Conservation (phyloP, 805 yeast species). For the Lipomyces orientalis region DNA sequence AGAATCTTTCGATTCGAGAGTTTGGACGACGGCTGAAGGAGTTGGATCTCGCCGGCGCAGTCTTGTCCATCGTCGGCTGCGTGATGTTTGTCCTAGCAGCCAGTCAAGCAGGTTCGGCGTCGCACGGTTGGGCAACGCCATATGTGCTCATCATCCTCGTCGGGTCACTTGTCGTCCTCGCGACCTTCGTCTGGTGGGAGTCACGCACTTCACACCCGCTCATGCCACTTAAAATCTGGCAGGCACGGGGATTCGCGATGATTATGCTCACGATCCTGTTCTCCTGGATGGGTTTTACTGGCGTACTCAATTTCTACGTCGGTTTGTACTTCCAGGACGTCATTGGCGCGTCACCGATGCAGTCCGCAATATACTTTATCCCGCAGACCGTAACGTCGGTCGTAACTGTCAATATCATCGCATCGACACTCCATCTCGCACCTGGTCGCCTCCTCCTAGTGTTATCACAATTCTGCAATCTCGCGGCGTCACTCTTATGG, state of each 20-base stretch:
- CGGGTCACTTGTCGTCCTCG: constrained; percentile 47
- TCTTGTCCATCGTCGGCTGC: constrained; percentile 50
- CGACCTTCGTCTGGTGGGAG: constrained; percentile 49
- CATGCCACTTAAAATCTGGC: constrained; percentile 56
- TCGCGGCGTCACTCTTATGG: constrained; percentile 52
- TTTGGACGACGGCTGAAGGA: constrained; percentile 25
- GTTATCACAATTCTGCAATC: constrained; percentile 48
- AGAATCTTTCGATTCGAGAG: constrained; percentile 17
- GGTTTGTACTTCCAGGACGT: constrained; percentile 54
- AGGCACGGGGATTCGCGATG: constrained; percentile 48
- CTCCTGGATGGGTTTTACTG: constrained; percentile 54
- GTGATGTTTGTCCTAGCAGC: constrained; percentile 53
- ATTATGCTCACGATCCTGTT: constrained; percentile 49
- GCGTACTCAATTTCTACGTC: constrained; percentile 50
- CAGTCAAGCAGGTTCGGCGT: constrained; percentile 52
- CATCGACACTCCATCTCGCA: constrained; percentile 54
- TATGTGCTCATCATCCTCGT: constrained; percentile 53
- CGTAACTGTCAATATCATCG: constrained; percentile 51
- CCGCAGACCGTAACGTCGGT: constrained; percentile 54
- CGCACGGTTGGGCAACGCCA: constrained; percentile 54
- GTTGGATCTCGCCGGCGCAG: constrained; percentile 55
- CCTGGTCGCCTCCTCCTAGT: constrained; percentile 51
- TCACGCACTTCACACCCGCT: constrained; percentile 52
- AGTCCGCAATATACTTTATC: constrained; percentile 53
- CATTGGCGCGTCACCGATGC: constrained; percentile 48